Base-by-base conservation (phyloP, 108 stramenopile genomes). In the Cyclotella choctawhatcheeana region DNA sequence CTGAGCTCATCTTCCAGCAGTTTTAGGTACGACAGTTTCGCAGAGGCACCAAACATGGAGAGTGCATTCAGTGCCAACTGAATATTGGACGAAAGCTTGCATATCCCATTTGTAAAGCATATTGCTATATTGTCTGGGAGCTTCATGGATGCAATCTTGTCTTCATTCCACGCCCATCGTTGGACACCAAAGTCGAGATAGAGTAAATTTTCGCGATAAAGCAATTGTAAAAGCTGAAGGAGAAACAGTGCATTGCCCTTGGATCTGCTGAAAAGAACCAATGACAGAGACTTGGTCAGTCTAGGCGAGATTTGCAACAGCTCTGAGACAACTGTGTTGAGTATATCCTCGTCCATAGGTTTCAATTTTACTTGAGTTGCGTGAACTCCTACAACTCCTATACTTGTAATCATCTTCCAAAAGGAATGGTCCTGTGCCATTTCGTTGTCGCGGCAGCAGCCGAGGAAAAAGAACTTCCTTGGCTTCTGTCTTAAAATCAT, bases 91-190 rank as follows among this genome's bases (percentile, higher is more conserved):
- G 73, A 43, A 22, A 74, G 37, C 44, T 5, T 48, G 51, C 37
- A 64, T 21, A 74, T 51, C 34, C 51, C 27, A 21, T 31, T 65
- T 32, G 62, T 44, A 0, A 74, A 55, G 63, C 61, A 58, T 14
- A 47, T 18, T 16, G 51, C 73, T 1, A 64, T 43, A 34, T 65
- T 31, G 14, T 74, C 64, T 13, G 73, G 64, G 7, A 74, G 12
- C 37, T 65, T 44, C 21, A 32, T 44, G 10, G 47, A 51, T 27
- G 30, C 48, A 32, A 77, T 72, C 26, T 54, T 44, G 12, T 65
- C 63, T 16, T 44, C 43, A 2, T 72, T 50, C 76, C 76, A 77
- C 30, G 27, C 37, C 76, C 76, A 77, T 37, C 76, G 60, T 4
- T 68, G 63, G 4, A 32, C 40, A 16, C 31, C 30, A 18, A 68